Evolutionary conservation across 2,329 filamentous ascomycete species (phyloP), one percentile per base, ranked within the genome.

Genomic region (Xylaria sp.): DNA sequence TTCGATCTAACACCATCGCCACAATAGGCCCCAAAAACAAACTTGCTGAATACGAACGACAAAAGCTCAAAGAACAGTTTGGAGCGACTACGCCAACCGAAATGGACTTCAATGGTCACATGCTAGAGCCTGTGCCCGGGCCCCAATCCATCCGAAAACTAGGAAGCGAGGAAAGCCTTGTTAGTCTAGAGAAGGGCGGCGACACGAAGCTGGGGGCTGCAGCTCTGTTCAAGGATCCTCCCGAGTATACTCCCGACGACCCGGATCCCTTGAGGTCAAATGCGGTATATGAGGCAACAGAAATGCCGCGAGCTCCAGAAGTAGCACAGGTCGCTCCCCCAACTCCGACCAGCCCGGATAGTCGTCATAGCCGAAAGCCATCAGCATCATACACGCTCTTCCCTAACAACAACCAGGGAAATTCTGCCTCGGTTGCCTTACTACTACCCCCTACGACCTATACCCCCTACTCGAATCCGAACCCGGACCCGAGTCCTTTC

Each of bases 1-100:
- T 90, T 45, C 81, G 87, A 59, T 84, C 85, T 2, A 87, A 84
- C 59, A 82, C 79, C 13, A 76, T 80, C 11, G 78, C 80, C 11
- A 81, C 81, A 21, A 83, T 85, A 46, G 78, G 71, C 50, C 73
- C 75, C 62, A 74, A 75, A 44, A 74, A 77, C 70, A 77, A 76
- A 71, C 62, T 65, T 18, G 72, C 68, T 61, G 79, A 78, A 66
- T 77, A 74, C 60, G 78, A 76, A 64, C 76, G 69, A 64, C 78
- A 73, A 50, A 71, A 72, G 56, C 62, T 72, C 17, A 74, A 74
- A 61, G 74, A 78, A 46, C 63, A 68, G 19, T 64, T 60, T n/a
- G 46, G 57, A 39, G 52, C 57, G 18, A 57, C 49, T 16, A 60
- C 54, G 11, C 50, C 57, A 16, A 62, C 38, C 26, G 58, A 59